A percentile compares a stretch with the other conserved stretches of the same genome.
These are phyloP conservation scores for Coniochaeta sp. DNA, from an alignment of 2,329 filamentous ascomycete genomes.

Conservation along the genomic window DNA sequence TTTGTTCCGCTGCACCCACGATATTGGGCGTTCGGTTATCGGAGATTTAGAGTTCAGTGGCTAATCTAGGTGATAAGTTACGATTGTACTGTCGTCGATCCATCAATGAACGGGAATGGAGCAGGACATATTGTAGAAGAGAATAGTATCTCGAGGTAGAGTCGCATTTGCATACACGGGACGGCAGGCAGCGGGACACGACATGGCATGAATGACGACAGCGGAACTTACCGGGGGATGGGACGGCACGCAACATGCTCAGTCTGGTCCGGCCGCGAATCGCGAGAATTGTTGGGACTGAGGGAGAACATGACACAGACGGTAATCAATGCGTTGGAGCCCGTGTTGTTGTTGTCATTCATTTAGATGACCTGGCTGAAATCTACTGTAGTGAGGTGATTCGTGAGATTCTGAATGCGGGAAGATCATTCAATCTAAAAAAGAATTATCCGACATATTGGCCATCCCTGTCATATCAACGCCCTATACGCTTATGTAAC, in stretches of 20 bases:
- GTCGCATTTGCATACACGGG: neutral
- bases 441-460: constrained; percentile 1
- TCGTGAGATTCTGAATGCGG: neutral
- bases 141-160: neutral
- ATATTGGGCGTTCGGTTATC: neutral
- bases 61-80: neutral
- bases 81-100: neutral
- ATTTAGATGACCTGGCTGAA: neutral
- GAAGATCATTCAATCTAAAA: neutral
- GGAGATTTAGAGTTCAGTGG: neutral
- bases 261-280: constrained; percentile 1
- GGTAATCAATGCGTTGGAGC: neutral
- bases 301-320: neutral
- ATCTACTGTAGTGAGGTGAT: neutral
- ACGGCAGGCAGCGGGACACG: neutral
- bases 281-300: neutral
- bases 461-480: neutral
- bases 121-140: neutral
- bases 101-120: neutral
- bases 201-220: neutral
- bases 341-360: neutral
- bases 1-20: neutral
- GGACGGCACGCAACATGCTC: neutral
- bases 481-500: constrained; percentile 1
- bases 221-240: neutral